Evolutionary conservation across 345 rosid genomes (phyloP), one percentile per base, ranked within the genome.

Genomic region (Turnera subulata): DNA sequence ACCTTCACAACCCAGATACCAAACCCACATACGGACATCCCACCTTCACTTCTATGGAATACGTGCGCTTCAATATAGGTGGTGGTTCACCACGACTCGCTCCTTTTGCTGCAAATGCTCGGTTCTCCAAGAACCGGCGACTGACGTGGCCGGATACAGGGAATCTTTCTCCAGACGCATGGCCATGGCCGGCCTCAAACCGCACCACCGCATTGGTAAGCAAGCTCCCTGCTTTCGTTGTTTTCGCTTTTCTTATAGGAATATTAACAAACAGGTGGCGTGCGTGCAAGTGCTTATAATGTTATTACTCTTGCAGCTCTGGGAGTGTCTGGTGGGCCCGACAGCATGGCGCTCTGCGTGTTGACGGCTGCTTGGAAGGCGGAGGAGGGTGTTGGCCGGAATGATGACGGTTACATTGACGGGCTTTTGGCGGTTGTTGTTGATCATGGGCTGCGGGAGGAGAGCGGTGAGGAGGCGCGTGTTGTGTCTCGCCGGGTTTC

Each of bases 291-390:
- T 8, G 35, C 35, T 29, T 29, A 4, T 29, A 8, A 29, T 35
- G 65, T 49, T 50, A 22, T 53, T 59, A 58, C 49, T 29, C 68
- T 56, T 39, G n/a, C 21, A 26, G 99, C 99, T 40, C 61, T 93
- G 62, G 97, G 94, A 46, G 96, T 92, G 22, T 92, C 96, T 6
- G 97, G 99, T 38, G 99, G 99, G 17, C 96, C 96, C 49, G 99
- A 89, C 73, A 86, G 94, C 72, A 89, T 86, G 88, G 97, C 96
- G 1, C 82, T 92, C 23, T 86, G 94, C 73, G 72, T 83, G 45
- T 68, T 92, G 35, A 77, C 94, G 43, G 94, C 99, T 17, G 78
- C 69, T 24, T 92, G 99, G 97, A 92, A 92, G 76, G 73, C 58
- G 1, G 70, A 73, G 53, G 82, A 53, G 42, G 67, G 50, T 46